phyloP scores from a whole-genome alignment of 345 rosid genomes.

The Mallotus nudiflorus region DNA sequence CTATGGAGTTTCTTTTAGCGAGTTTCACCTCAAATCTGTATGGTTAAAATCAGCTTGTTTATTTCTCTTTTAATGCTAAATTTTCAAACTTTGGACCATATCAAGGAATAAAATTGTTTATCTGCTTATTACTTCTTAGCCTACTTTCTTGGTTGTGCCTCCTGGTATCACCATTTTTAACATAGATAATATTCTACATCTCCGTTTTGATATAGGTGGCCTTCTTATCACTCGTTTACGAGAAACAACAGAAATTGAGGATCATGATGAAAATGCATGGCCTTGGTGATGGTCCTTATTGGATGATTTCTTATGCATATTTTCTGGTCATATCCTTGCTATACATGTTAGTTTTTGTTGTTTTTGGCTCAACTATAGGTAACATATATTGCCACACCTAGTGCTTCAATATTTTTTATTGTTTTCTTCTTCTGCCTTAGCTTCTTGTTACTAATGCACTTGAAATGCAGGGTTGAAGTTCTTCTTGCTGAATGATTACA shows the following conservation, averaged over 20 bases:
- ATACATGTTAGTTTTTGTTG: conserved; percentile 61
- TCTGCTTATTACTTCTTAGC: not conserved
- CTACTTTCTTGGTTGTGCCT: not conserved
- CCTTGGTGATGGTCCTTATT: conserved; percentile 89
- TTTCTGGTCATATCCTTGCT: conserved; percentile 57
- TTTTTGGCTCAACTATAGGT: conserved; percentile 74
- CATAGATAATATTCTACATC: not conserved
- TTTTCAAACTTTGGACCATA: not conserved
- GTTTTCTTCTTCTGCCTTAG: conserved; percentile 1
- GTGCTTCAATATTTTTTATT: conserved; percentile 1
- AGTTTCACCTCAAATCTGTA: no score
- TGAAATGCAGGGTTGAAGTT: conserved; percentile 68
- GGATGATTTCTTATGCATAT: conserved; percentile 77
- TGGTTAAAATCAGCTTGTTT: conserved; percentile 2
- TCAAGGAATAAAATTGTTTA: not conserved
- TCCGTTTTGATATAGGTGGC: conserved; percentile 49
- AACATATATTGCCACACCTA: conserved; percentile 15
- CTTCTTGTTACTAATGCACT: conserved; percentile 19
- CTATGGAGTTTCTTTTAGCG: no score
- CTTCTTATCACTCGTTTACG: conserved; percentile 65
- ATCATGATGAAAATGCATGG: conserved; percentile 99
- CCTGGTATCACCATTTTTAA: not conserved
- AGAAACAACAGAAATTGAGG: conserved; percentile 74
- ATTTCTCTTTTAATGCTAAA: not conserved
- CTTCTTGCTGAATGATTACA: conserved; percentile 64